Evolutionary conservation across 164 flowering plant genomes (phyloP), one percentile per base, ranked within the genome.

Genomic region (Chloranthus sessilifolius): DNA sequence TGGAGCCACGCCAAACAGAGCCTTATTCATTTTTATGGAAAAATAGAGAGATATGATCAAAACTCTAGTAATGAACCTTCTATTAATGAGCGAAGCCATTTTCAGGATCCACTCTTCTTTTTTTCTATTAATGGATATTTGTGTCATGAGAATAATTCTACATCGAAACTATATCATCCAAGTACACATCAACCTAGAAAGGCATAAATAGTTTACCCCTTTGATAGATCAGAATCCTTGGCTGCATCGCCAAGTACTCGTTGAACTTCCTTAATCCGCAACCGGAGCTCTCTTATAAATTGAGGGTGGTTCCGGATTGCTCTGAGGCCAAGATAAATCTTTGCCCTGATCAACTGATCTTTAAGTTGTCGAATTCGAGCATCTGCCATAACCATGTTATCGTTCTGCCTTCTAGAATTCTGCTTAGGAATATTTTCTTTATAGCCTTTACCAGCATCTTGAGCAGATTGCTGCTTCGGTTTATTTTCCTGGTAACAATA

Each of bases 291-390:
- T 63, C 77, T 80, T 12, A 67, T 58, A 24, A 79, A 74, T 31
- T 74, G 85, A 20, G 92, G 65, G 65, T 85, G 83, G 69, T 60
- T 82, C 63, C 76, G 72, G 3, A 74, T 77, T 10, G 78, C 70
- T 25, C 83, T 56, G 21, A 88, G 83, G 22, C 85, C 74, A 37
- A 83, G 74, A 65, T 73, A 85, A 7, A 85, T 85, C 61, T 47
- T 81, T 31, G 77, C 85, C 59, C 78, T 74, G 39, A 88, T 75
- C 50, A 88, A 74, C 67, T 81, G 97, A 68, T 88, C 97, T 56
- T 76, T 85, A 22, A 88, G 74, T 16, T 74, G 83, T 21, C 75
- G 70, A 4, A 85, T 75, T 31, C 65, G 77, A 54, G 74, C 73
- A 77, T 88, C 86, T 24, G 66, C 65, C 14, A 56, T 23, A 34